Percentiles rank a stretch among this genome's conserved stretches.
Conservation (phyloP, 1,284 basidiomycete species). For the Apiotrichum sp. region DNA sequence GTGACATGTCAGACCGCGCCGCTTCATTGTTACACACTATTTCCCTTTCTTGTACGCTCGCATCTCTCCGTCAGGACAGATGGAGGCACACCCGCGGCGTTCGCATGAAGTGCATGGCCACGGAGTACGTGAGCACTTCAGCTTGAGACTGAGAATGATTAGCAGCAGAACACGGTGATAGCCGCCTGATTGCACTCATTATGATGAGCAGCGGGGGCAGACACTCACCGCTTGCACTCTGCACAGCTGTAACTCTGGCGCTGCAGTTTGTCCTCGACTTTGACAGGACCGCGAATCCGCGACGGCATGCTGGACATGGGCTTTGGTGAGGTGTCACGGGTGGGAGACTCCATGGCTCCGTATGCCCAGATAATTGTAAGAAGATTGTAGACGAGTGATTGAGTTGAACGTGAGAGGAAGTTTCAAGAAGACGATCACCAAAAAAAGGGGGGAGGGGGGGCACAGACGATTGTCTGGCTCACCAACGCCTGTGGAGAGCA, state of each 20-base stretch:
- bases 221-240: slow-evolving; percentile 35
- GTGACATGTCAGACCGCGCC: neutral
- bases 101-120: slow-evolving; percentile 45
- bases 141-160: slow-evolving; percentile 26
- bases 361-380: neutral
- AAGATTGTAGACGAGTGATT: neutral
- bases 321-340: neutral
- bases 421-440: too few relatives aligned
- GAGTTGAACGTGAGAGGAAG: too few relatives aligned
- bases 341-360: neutral
- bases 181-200: too few relatives aligned
- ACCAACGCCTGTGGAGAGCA: too few relatives aligned
- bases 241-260: slow-evolving; percentile 38
- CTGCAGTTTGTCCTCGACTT: slow-evolving; percentile 1
- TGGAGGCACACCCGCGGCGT: slow-evolving; percentile 41
- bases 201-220: neutral
- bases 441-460: too few relatives aligned
- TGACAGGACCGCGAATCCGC: neutral
- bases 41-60: slow-evolving; percentile 29
- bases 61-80: slow-evolving; percentile 39
- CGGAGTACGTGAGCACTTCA: slow-evolving; percentile 35
- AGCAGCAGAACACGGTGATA: slow-evolving; percentile 1
- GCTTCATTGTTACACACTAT: slow-evolving; percentile 21
- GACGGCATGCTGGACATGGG: slow-evolving; percentile 1
- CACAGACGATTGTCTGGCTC: too few relatives aligned